These are phyloP conservation scores for Pseudohalonectria lignicola DNA, from an alignment of 2,329 filamentous ascomycete species.

Conservation along the genomic window DNA sequence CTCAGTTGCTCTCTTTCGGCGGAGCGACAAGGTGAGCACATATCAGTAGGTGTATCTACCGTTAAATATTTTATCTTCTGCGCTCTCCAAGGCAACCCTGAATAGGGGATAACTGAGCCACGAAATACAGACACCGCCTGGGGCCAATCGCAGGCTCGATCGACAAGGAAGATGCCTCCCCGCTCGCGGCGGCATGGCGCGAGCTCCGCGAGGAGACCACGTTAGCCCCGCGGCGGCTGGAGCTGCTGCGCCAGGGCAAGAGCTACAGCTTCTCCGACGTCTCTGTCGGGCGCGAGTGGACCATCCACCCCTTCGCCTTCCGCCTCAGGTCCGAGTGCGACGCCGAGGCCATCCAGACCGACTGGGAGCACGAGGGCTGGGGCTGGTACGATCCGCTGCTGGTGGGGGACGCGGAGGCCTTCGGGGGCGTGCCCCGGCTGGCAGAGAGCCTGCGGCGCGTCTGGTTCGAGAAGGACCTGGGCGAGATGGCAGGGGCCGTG, in stretches of 20 bases:
- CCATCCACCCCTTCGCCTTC: slow-evolving; percentile 51
- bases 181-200: slow-evolving; percentile 47
- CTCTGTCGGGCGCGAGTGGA: slow-evolving; percentile 45
- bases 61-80: neutral
- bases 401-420: slow-evolving; percentile 31
- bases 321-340: slow-evolving; percentile 31
- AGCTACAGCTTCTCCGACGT: slow-evolving; percentile 45
- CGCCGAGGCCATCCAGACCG: slow-evolving; percentile 33
- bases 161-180: slow-evolving; percentile 36
- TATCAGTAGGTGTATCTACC: slow-evolving; percentile 36
- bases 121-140: slow-evolving; percentile 37
- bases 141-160: slow-evolving; percentile 54
- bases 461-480: slow-evolving; percentile 44
- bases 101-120: slow-evolving; percentile 3
- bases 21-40: slow-evolving; percentile 46
- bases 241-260: slow-evolving; percentile 44
- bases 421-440: slow-evolving; percentile 45
- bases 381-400: slow-evolving; percentile 43
- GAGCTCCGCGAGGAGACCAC: slow-evolving; percentile 53
- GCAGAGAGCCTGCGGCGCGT: slow-evolving; percentile 46
- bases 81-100: neutral
- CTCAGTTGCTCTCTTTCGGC: slow-evolving; percentile 49
- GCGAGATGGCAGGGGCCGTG: slow-evolving; percentile 27
- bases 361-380: slow-evolving; percentile 53
- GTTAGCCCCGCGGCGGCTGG: slow-evolving; percentile 32